Base-by-base conservation (phyloP, 331 rosid species). In the Spiraea crenata region DNA sequence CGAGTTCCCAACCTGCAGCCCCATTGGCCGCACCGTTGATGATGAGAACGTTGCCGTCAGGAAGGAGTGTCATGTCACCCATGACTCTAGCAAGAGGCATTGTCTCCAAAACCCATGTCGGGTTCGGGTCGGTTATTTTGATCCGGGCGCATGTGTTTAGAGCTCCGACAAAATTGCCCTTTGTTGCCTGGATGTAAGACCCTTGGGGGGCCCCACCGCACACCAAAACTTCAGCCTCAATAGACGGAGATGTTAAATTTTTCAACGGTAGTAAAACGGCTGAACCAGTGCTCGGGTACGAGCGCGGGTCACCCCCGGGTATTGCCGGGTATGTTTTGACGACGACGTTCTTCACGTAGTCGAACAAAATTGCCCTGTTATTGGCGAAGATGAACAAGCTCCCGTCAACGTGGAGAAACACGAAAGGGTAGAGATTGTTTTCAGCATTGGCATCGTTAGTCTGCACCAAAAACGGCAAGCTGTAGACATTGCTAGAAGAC, bases 181-280 rank as follows among this genome's bases (percentile, higher is more conserved):
- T 55, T 0, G 0, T 1, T 9, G 81, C 81, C 5, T 49, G 11
- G 0, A 3, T 6, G 35, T 0, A 81, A 13, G 95, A 66, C 3
- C 88, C 90, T 57, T 49, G 85, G 1, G 86, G 89, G 11, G 97
- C 97, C 42, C 97, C 97, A 8, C 96, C 96, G n/a, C 97, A 92
- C 0, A 92, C 63, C 81, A 92, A 77, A 13, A 89, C 90, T 66
- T 92, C 98, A 0, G 91, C 90, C 54, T 73, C 83, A 0, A 84
- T 7, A 5, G 14, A 2, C 25, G 4, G 10, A 0, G 77, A 67
- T 15, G 76, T 46, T 7, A 83, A 49, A 9, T 77, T 86, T 56
- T 63, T 85, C 40, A 92, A 10, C 0, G 98, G 98, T 2, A 92
- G 82, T 70, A 92, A 62, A 42, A 88, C 95, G 0, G 96, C 98